Conservation (phyloP, 371 early-diverging fungal genomes). For the Rhizopus microsporus region DNA sequence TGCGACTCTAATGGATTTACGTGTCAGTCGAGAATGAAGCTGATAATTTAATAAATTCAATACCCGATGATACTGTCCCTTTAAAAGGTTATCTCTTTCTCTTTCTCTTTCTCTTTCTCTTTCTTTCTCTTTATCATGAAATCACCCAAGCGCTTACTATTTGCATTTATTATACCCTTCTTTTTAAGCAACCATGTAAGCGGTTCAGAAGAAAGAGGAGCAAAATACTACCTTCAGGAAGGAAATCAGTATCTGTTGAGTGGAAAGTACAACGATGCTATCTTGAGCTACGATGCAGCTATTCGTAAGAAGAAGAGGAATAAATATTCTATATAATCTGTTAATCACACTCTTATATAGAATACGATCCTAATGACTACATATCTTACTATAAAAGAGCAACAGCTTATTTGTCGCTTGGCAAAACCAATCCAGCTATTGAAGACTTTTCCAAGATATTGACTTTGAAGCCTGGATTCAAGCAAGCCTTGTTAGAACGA, state of each 20-base stretch:
- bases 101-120: neutral
- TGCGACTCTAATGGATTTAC: too few relatives aligned
- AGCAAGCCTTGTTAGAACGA: constrained; percentile 79
- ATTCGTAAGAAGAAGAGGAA: constrained; percentile 51
- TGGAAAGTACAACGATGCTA: constrained; percentile 66
- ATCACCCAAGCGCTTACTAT: constrained; percentile 14
- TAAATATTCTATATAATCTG: neutral
- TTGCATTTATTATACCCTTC: constrained; percentile 25
- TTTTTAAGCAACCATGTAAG: constrained; percentile 8
- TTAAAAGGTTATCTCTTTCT: neutral
- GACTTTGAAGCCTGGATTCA: constrained; percentile 78
- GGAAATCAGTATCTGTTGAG: constrained; percentile 61
- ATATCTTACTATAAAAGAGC: constrained; percentile 85
- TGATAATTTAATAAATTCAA: too few relatives aligned
- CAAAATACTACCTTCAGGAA: constrained; percentile 62
- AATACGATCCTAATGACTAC: constrained; percentile 77
- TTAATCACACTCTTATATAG: constrained; percentile 25
- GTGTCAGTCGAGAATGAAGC: too few relatives aligned
- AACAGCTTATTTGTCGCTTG: constrained; percentile 78
- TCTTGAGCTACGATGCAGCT: constrained; percentile 70
- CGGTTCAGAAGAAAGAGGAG: constrained; percentile 45
- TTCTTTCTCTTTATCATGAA: constrained; percentile 8
- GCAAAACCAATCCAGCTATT: constrained; percentile 70
- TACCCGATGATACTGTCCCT: too few relatives aligned
- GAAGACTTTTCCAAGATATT: constrained; percentile 80